Evolutionary conservation across 1,139 yeast genomes (phyloP), one percentile per base, ranked within the genome.

Genomic region (Arxiozyma heterogenica): DNA sequence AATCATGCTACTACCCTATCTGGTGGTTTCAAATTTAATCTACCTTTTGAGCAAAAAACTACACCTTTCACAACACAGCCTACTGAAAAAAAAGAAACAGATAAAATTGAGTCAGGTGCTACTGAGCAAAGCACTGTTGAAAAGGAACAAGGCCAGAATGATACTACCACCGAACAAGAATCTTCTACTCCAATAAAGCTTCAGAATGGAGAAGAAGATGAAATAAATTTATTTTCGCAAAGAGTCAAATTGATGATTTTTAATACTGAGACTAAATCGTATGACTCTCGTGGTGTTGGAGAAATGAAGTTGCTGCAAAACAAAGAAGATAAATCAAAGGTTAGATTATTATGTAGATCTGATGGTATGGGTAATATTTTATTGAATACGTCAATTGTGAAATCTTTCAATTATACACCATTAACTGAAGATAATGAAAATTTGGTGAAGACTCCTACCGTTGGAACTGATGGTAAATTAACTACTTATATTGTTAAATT

Each of bases 291-390:
- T 61, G 98, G 98, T 9, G 74, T 90, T 1, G 98, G 98, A 3
- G 90, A 84, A 52, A 74, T 91, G 61, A 86, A 88, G 63, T 75
- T 93, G 15, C 73, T 91, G 57, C 81, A 78, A 55, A 78, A 84
- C 62, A 77, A 76, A 51, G 76, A 73, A 1, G 72, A 71, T 38
- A 79, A 82, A 4, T 71, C 75, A 1, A 88, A 88, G 67, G 69
- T 83, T 2, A 81, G 98, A 65, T 73, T 88, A 17, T 72, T 93
- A 47, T 77, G 93, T 27, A 82, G 98, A 64, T 88, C 96, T 0
- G 98, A 91, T 56, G 96, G 96, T 44, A 82, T 91, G 46, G 86
- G 86, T 49, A 77, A 94, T 61, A 83, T 90, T n/a, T 69, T 93
- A 47, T 73, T 93, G 57, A 93, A 93, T 68, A 74, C 83, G 22